Evolutionary conservation across 2,329 filamentous ascomycete genomes (phyloP), one percentile per base, ranked within the genome.

Genomic region (Tolypocladium ovalisporum): DNA sequence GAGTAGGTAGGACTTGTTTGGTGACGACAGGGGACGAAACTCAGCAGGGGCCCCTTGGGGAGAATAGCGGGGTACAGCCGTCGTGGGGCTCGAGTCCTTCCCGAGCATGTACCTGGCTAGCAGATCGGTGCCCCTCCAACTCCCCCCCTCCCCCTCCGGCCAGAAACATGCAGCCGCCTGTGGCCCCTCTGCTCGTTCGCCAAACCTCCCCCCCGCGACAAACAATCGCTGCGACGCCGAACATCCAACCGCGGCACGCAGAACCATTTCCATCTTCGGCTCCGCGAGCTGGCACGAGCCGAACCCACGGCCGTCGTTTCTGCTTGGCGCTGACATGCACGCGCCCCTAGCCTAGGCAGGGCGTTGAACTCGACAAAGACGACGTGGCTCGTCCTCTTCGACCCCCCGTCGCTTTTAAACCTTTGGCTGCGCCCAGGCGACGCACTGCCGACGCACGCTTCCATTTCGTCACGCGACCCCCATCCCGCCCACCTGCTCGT

Each of bases 21-120:
- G 42, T 29, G 42, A 29, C 42, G 17, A 9, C 12, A 29, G 8
- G 49, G 12, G 19, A 17, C 10, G 32, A 17, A 17, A 13, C 34
- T 24, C 35, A 27, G 47, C 47, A 51, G 29, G 47, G 47, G 47
- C 47, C 29, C 12, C 17, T 6, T 4, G 17, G 12, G 29, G 29
- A 22, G 29, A 47, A 52, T 56, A 56, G 35, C 44, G 54, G 54
- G 54, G 54, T 56, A 56, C 54, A 49, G 54, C 22, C 10, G 22
- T 15, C 37, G 35, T 12, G 54, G 54, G 39, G 54, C 34, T 19
- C 3, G 0, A 5, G 15, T 5, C 24, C 12, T 35, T 29, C 34
- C 4, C 17, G 22, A 10, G 39, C 27, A 53, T 13, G 55, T 56
- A 56, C 32, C 39, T 27, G 55, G 39, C 51, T 57, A 57, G 55